A percentile compares a stretch with the other conserved stretches of the same genome.
Evolutionary conservation across 805 yeast genomes (phyloP).

Genomic region (Pichia scutulata): DNA sequence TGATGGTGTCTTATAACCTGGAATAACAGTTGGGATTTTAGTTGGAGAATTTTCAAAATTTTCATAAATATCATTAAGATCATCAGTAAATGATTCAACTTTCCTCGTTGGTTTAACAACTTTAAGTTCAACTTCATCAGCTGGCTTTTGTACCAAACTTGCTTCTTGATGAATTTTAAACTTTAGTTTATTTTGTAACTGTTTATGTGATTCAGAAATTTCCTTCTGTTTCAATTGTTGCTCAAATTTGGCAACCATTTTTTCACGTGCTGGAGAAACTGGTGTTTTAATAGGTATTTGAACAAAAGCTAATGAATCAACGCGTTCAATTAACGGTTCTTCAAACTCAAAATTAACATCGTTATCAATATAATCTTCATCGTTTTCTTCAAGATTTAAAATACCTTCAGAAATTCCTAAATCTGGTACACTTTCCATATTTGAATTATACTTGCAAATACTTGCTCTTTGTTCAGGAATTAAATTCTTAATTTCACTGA

Average conservation of each 20-base stretch:
- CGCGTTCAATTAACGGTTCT: neutral
- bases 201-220: constrained; percentile 7
- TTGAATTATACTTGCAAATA: constrained; percentile 5
- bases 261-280: constrained; percentile 12
- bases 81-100: neutral
- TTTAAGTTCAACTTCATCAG: neutral
- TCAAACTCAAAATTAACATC: neutral
- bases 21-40: neutral
- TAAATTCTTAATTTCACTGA: neutral
- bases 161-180: constrained; percentile 12
- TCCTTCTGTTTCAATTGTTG: constrained; percentile 9
- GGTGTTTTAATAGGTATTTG: neutral
- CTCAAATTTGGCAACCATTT: constrained; percentile 12
- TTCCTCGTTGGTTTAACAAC: neutral
- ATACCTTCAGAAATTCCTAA: constrained; percentile 24
- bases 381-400: neutral
- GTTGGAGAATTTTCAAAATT: constrained; percentile 6
- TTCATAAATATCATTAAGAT: constrained; percentile 9
- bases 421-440: constrained; percentile 20
- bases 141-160: neutral
- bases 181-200: constrained; percentile 8
- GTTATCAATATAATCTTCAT: neutral
- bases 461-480: constrained; percentile 20
- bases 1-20: neutral
- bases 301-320: neutral